A percentile compares a stretch with the other conserved stretches of the same genome.
phyloP scores from a whole-genome alignment of 345 rosid species.

The Jatropha curcas region DNA sequence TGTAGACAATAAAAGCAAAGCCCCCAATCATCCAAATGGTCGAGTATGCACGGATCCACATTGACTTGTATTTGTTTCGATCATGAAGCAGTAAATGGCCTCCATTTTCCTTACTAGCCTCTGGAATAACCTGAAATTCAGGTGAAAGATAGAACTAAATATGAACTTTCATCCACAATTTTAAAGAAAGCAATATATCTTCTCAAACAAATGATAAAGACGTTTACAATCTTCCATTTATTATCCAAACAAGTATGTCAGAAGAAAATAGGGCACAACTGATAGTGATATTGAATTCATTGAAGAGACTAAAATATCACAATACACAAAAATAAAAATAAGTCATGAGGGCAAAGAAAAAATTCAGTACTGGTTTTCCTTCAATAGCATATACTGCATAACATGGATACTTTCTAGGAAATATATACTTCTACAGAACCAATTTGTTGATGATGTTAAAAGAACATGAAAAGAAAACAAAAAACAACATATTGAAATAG shows the following conservation, averaged over 20 bases:
- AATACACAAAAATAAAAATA: background rate
- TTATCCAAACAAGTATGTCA: background rate
- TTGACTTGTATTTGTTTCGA: conserved; percentile 70
- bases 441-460: background rate
- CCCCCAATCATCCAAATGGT: conserved; percentile 94
- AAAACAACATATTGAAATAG: conserved; percentile 2
- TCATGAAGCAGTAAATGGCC: conserved; percentile 64
- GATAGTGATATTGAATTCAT: background rate
- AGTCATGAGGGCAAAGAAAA: background rate
- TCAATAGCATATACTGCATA: background rate
- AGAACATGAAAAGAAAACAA: background rate
- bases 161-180: background rate
- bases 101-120: conserved; percentile 60
- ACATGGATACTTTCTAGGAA: background rate
- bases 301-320: no score
- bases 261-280: background rate
- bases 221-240: background rate
- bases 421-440: background rate
- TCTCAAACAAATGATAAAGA: background rate
- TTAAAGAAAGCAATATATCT: background rate
- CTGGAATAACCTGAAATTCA: conserved; percentile 50
- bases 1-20: conserved; percentile 73
- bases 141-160: background rate
- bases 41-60: conserved; percentile 75
- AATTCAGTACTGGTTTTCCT: background rate